Percentiles rank a stretch among this genome's conserved stretches.
phyloP scores from a whole-genome alignment of 345 rosid genomes.

The Citrus hindsii region DNA sequence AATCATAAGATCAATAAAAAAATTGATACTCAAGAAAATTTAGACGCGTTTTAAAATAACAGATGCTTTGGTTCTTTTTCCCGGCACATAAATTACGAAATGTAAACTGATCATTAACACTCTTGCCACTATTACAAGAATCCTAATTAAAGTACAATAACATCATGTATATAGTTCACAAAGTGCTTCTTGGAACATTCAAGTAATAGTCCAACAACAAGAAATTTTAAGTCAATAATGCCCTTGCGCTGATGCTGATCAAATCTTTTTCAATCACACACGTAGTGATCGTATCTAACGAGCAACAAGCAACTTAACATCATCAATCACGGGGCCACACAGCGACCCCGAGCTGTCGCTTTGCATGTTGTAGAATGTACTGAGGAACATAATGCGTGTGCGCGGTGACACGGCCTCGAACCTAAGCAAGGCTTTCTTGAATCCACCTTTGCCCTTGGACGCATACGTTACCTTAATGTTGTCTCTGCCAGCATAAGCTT shows the following conservation, averaged over 20 bases:
- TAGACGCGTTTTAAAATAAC: no score
- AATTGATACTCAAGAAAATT: no score
- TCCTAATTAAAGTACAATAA: not conserved
- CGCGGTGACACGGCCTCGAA: slow-evolving; percentile 28
- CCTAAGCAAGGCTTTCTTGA: slow-evolving; percentile 27
- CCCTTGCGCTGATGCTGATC: not conserved
- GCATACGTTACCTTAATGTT: slow-evolving; percentile 30
- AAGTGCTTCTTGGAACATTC: not conserved
- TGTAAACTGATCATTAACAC: not conserved
- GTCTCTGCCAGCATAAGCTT: slow-evolving; percentile 39
- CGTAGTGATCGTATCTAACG: not conserved
- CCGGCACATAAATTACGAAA: no score
- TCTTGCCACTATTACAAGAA: not conserved
- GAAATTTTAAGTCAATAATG: not conserved
- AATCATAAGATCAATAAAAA: no score
- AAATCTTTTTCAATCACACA: not conserved
- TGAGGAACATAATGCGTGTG: slow-evolving; percentile 39
- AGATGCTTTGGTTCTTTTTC: no score
- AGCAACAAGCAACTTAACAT: slow-evolving; percentile 31
- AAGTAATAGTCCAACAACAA: no score
- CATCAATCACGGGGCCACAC: slow-evolving; percentile 52
- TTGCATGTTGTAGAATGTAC: slow-evolving; percentile 44
- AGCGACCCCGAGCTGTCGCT: slow-evolving; percentile 40
- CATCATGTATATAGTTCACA: not conserved
- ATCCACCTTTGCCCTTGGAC: slow-evolving; percentile 51